A percentile compares a stretch with the other conserved stretches of the same genome.
Evolutionary conservation across 352 stramenopile species (phyloP).

Genomic region (Phytophthora melonis): DNA sequence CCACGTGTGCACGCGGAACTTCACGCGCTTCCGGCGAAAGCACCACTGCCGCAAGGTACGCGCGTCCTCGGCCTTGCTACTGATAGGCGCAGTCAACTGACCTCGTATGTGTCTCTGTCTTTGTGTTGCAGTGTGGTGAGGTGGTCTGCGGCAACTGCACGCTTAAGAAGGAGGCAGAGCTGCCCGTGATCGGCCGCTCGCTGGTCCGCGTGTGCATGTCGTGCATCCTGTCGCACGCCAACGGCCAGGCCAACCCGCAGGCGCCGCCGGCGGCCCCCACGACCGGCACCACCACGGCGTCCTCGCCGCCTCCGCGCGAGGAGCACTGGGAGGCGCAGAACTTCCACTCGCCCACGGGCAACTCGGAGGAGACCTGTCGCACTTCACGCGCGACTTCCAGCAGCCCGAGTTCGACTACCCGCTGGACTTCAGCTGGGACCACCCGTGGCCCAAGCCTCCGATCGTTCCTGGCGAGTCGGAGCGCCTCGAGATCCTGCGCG

Average conservation of each 20-base stretch:
- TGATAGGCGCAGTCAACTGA: neutral
- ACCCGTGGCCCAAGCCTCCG: slow-evolving; percentile 88
- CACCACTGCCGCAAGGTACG: slow-evolving; percentile 89
- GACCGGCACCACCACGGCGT: slow-evolving; percentile 42
- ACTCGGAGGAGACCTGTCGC: slow-evolving; percentile 80
- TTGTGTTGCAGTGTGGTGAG: slow-evolving; percentile 72
- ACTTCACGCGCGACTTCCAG: slow-evolving; percentile 83
- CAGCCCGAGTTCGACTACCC: slow-evolving; percentile 87
- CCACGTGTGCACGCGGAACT: slow-evolving; percentile 91
- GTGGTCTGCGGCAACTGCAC: slow-evolving; percentile 90
- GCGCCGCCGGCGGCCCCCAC: slow-evolving; percentile 53
- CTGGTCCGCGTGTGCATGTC: slow-evolving; percentile 91
- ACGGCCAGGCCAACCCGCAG: slow-evolving; percentile 80
- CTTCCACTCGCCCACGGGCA: slow-evolving; percentile 83
- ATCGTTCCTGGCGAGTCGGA: slow-evolving; percentile 73
- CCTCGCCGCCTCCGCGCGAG: slow-evolving; percentile 52
- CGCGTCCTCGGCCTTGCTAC: neutral
- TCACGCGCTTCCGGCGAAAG: slow-evolving; percentile 90
- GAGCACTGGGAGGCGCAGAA: slow-evolving; percentile 82
- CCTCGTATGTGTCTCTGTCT: slow-evolving; percentile 7
- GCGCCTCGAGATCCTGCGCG: slow-evolving; percentile 78
- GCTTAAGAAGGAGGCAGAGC: slow-evolving; percentile 88
- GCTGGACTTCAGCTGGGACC: slow-evolving; percentile 90
- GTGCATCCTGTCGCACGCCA: slow-evolving; percentile 88
- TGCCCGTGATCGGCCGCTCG: slow-evolving; percentile 85